Conservation (phyloP, 495 filamentous ascomycete species). For the Neurospora sp. region DNA sequence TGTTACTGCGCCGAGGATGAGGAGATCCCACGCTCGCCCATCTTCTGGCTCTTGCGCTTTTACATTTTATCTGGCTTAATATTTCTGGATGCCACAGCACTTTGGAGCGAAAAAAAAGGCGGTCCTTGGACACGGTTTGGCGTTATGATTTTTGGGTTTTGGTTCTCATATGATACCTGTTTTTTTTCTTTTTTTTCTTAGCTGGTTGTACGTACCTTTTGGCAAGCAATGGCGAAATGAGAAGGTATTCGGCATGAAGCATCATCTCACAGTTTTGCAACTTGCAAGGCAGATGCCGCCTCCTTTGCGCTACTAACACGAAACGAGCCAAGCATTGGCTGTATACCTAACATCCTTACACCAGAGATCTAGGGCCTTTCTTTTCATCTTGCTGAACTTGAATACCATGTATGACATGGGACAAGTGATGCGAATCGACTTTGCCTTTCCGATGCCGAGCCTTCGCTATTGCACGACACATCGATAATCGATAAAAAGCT, state of each 20-base stretch:
- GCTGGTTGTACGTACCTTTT: background rate
- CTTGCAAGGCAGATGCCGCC: background rate
- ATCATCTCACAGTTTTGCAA: background rate
- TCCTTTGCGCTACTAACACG: background rate
- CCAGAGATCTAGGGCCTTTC: background rate
- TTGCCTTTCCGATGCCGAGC: background rate
- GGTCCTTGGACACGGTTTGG: background rate
- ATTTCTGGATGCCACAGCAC: background rate
- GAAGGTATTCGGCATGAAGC: background rate
- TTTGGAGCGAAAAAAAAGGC: background rate
- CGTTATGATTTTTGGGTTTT: background rate
- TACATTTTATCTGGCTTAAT: background rate
- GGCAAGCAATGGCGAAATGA: background rate
- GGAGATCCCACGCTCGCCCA: background rate
- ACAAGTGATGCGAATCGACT: background rate
- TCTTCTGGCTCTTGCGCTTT: background rate
- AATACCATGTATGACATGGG: background rate
- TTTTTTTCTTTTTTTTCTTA: background rate
- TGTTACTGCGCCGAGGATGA: background rate
- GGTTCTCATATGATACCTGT: background rate
- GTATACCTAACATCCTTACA: background rate
- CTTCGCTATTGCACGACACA: background rate
- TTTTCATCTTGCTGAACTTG: background rate
- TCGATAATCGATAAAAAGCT: background rate
- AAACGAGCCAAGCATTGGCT: background rate